Evolutionary conservation across 148 eudicot species (phyloP).

Genomic region (Diospyros lotus): DNA sequence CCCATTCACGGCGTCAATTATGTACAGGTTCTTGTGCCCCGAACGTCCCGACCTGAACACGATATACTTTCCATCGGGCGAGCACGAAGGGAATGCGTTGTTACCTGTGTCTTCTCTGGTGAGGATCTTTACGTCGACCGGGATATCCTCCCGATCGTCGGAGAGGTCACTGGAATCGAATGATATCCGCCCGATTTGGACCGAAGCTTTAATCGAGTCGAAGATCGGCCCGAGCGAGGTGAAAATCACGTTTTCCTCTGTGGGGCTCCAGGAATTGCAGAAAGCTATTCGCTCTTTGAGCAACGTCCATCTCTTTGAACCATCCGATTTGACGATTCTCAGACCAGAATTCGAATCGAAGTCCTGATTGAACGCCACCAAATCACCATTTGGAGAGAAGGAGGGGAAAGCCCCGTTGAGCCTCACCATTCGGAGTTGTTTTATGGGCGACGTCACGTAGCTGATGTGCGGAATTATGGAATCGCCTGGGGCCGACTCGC

Average conservation of each 20-base stretch:
- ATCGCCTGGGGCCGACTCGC: constrained; percentile 14
- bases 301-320: constrained; percentile 64
- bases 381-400: constrained; percentile 44
- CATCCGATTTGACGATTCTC: constrained; percentile 57
- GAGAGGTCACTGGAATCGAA: constrained; percentile 33
- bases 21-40: constrained; percentile 72
- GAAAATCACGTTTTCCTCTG: constrained; percentile 49
- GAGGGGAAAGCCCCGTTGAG: constrained; percentile 56
- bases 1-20: constrained; percentile 57
- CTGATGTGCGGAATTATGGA: constrained; percentile 38
- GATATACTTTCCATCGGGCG: constrained; percentile 69
- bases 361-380: constrained; percentile 47
- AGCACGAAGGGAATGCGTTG: constrained; percentile 78
- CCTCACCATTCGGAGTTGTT: constrained; percentile 34
- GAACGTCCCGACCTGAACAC: constrained; percentile 83
- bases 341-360: constrained; percentile 45
- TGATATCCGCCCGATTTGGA: constrained; percentile 60
- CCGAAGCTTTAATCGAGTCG: constrained; percentile 37
- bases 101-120: constrained; percentile 64
- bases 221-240: constrained; percentile 73
- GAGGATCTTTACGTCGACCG: constrained; percentile 41
- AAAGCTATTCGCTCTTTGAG: constrained; percentile 47
- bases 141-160: constrained; percentile 16
- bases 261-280: constrained; percentile 55
- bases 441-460: constrained; percentile 29